Percentiles rank a stretch among this genome's conserved stretches.
These are phyloP conservation scores for Saccharomyces mikatae DNA, from an alignment of 805 yeast genomes.

Conservation along the genomic window DNA sequence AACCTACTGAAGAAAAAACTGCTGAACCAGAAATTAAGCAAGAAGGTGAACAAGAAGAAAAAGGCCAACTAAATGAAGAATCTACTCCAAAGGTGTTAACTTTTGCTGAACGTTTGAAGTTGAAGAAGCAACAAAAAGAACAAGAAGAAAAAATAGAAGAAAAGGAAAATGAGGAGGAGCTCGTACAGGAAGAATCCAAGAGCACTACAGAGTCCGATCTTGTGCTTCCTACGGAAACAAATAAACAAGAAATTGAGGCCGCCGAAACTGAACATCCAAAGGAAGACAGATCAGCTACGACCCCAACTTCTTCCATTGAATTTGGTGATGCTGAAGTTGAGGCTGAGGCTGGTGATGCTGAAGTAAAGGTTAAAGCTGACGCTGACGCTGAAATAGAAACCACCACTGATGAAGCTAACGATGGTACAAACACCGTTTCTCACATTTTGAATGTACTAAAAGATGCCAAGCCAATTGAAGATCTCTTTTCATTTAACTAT, in stretches of 20 bases:
- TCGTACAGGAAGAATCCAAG: not conserved
- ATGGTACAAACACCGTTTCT: conserved; percentile 38
- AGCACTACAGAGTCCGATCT: not conserved
- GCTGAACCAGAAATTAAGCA: conserved; percentile 5
- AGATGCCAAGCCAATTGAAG: conserved; percentile 43
- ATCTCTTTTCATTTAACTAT: conserved; percentile 47
- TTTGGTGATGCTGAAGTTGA: conserved; percentile 15
- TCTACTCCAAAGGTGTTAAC: conserved; percentile 10
- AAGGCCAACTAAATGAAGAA: conserved; percentile 2
- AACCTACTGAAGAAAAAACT: conserved; percentile 3
- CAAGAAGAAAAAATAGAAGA: conserved; percentile 4
- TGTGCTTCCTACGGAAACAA: conserved; percentile 7
- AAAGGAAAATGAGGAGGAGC: conserved; percentile 2
- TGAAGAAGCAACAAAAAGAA: conserved; percentile 5
- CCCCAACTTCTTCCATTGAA: conserved; percentile 1
- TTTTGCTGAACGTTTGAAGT: conserved; percentile 21
- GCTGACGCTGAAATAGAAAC: conserved; percentile 14
- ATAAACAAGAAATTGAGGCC: conserved; percentile 9
- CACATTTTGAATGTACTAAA: conserved; percentile 43
- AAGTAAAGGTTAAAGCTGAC: conserved; percentile 10
- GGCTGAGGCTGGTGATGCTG: conserved; percentile 13
- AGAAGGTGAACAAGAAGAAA: conserved; percentile 6
- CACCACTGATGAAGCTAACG: conserved; percentile 13
- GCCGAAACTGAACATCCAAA: conserved; percentile 11
- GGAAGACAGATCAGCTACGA: conserved; percentile 7